Evolutionary conservation across 495 filamentous ascomycete species (phyloP), one percentile per base, ranked within the genome.

Genomic region (Aspergillus sparsus): DNA sequence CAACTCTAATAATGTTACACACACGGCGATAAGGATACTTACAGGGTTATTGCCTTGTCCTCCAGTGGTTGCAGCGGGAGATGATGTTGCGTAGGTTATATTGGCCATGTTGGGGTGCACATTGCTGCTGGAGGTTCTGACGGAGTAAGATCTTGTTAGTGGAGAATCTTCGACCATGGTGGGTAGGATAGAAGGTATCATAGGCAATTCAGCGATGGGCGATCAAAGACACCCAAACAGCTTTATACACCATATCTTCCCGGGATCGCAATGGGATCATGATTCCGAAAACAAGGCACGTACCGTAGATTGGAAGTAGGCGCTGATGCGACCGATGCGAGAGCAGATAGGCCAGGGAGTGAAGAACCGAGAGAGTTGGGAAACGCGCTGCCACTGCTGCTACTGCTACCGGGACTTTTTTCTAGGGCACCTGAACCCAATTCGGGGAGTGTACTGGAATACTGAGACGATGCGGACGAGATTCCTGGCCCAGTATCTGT

Each of bases 241-340:
- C 10, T 9, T 27, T 10, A 12, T 10, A 36, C 31, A 47, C 16
- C 4, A 18, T 49, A 32, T 32, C 16, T 21, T 49, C 41, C 16
- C 27, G 6, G 18, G 13, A 18, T 60, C 50, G 50, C 58, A 35
- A 60, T 31, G 11, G 16, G 33, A 47, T 39, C 18, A 2, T 11
- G 4, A 42, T 41, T 2, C 11, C 12, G 46, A 45, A 31, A 15
- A 45, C 39, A 47, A 47, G 16, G n/a, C 16, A 82, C 81, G 59
- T 78, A 92, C 89, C 89, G 85, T 66, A 83, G 68, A 73, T 87
- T 88, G 55, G 85, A 84, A 65, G 86, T 85, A 36, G 82, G 80
- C 53, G 81, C 76, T 31, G 84, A 82, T 49, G 81, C 84, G 62
- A 85, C 77, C 46, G 83, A 83, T 53, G 88, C 86, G 63, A 92